Evolutionary conservation across 2,329 filamentous ascomycete genomes (phyloP).

Genomic region (Penicillium sp.): DNA sequence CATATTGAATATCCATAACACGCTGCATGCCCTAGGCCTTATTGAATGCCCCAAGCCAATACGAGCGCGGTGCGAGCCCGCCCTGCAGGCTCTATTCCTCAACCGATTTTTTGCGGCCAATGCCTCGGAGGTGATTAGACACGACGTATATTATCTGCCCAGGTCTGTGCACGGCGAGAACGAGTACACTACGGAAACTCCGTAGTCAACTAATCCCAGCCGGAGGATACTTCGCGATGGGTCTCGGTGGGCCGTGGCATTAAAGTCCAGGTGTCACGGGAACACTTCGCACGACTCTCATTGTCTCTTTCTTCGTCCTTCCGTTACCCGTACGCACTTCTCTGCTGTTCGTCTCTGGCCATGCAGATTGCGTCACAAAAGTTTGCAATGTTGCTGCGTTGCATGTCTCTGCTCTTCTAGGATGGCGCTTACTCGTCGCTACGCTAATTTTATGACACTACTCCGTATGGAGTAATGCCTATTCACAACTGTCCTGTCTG

Average conservation of each 20-base stretch:
- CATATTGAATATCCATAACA: neutral
- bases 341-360: constrained; percentile 4
- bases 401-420: neutral
- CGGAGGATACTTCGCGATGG: neutral
- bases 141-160: constrained; percentile 1
- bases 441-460: neutral
- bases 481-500: neutral
- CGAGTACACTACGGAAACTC: neutral
- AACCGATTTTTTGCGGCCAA: neutral
- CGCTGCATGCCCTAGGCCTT: neutral
- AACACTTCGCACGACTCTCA: constrained; percentile 7
- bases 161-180: neutral
- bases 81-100: neutral
- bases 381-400: neutral
- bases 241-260: constrained; percentile 1
- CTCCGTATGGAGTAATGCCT: neutral
- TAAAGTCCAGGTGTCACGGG: constrained; percentile 6
- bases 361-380: constrained; percentile 2
- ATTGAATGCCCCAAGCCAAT: neutral
- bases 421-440: neutral
- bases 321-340: neutral
- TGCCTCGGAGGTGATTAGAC: neutral
- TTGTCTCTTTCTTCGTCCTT: constrained; percentile 1
- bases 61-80: neutral
- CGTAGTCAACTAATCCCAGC: neutral